These are phyloP conservation scores for Hypomontagnella monticulosa DNA, from an alignment of 495 filamentous ascomycete species.

Conservation along the genomic window DNA sequence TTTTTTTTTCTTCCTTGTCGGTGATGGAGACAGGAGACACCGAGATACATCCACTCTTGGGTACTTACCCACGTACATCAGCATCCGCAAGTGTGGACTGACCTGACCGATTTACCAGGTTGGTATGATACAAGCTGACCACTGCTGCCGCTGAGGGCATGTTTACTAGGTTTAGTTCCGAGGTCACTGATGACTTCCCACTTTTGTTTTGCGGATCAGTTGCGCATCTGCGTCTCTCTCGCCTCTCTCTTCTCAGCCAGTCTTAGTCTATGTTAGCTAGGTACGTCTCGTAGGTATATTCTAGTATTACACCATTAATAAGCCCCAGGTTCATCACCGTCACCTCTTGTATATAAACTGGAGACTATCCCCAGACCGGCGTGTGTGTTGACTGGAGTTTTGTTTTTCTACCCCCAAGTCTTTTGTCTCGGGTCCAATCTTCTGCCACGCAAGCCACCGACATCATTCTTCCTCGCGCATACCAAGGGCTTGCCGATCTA, in stretches of 20 bases:
- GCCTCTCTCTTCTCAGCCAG: neutral
- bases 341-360: constrained; percentile 38
- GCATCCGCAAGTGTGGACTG: constrained; percentile 32
- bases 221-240: neutral
- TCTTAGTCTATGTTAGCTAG: neutral
- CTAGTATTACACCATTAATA: constrained; percentile 15
- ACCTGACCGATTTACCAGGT: constrained; percentile 5
- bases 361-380: constrained; percentile 40
- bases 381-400: constrained; percentile 15
- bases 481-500: constrained; percentile 11
- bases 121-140: constrained; percentile 7
- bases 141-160: constrained; percentile 13
- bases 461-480: constrained; percentile 24
- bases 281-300: constrained; percentile 3
- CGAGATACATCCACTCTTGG: constrained; percentile 14
- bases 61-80: constrained; percentile 9
- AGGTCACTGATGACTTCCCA: constrained; percentile 36
- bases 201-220: constrained; percentile 34
- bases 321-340: constrained; percentile 20
- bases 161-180: constrained; percentile 28
- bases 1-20: constrained; percentile 1
- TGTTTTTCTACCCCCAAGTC: constrained; percentile 21
- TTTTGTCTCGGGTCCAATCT: constrained; percentile 32
- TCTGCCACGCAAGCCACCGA: constrained; percentile 31
- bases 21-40: constrained; percentile 6